A percentile compares a stretch with the other conserved stretches of the same genome.
These are phyloP conservation scores for Betula pendula DNA, from an alignment of 306 rosid genomes.

Conservation along the genomic window DNA sequence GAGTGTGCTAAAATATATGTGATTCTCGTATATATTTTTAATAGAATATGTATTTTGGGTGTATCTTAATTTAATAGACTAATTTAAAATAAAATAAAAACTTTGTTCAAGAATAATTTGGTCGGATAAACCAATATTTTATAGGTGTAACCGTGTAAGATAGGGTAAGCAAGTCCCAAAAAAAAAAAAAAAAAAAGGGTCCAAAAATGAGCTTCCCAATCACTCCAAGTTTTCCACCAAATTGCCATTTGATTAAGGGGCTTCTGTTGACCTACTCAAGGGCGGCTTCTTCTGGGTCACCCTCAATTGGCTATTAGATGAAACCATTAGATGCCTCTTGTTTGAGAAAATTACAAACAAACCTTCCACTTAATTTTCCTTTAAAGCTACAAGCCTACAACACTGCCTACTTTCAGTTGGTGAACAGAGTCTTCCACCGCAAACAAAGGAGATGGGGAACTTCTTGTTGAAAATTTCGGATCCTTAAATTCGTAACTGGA, in stretches of 20 bases:
- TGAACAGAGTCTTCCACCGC: neutral
- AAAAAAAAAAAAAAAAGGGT: too few relatives aligned
- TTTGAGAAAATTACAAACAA: neutral
- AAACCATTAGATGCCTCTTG: too few relatives aligned
- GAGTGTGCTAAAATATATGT: too few relatives aligned
- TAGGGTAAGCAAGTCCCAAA: neutral
- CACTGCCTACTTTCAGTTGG: neutral
- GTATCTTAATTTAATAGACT: too few relatives aligned
- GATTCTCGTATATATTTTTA: too few relatives aligned
- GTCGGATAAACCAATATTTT: neutral
- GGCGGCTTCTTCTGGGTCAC: slow-evolving; percentile 3
- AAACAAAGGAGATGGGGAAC: too few relatives aligned
- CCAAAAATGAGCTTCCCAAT: slow-evolving; percentile 33
- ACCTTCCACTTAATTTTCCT: neutral
- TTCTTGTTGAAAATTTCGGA: too few relatives aligned
- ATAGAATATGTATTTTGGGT: too few relatives aligned
- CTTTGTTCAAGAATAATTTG: neutral
- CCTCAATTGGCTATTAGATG: too few relatives aligned
- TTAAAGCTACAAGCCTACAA: too few relatives aligned
- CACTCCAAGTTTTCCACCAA: slow-evolving; percentile 35
- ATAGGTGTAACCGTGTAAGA: neutral
- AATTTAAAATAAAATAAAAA: neutral
- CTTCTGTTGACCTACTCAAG: neutral
- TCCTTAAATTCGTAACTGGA: too few relatives aligned
- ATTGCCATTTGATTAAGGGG: slow-evolving; percentile 17